Evolutionary conservation across 352 stramenopile genomes (phyloP), one percentile per base, ranked within the genome.

Genomic region (Blastocystis sp.): DNA sequence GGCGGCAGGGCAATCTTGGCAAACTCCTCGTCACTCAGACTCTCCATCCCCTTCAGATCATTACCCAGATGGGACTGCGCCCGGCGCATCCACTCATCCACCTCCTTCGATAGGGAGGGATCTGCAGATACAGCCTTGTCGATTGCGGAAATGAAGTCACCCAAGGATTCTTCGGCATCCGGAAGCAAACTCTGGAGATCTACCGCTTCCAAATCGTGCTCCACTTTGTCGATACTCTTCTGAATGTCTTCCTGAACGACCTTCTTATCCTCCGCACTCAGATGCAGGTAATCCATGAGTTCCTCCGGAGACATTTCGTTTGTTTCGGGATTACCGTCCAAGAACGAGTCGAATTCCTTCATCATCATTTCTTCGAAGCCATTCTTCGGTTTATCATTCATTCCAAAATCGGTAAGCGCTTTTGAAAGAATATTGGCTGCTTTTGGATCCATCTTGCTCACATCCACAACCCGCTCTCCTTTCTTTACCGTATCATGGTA

Each of bases 1-100:
- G 74, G 74, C 24, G 74, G 74, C 3, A 64, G 24, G 34, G 74
- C 74, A n/a, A 84, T 17, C 1, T 21, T 14, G 6, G 34, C 59
- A 69, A 84, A 84, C 54, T 84, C 74, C 34, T 66, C 74, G 21
- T 84, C 74, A 24, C 74, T 84, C 10, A 84, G 57, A 57, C 54
- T 48, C 52, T 84, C 74, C 74, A 84, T 84, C 6, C 48, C 21
- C 54, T 64, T 45, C 52, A 84, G 24, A 69, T 84, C 74, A 2
- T 68, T 59, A 57, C 74, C 74, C n/a, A 70, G 34, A 4, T 64
- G 28, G 14, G 34, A 17, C 45, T n/a, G 34, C 61, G 48, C 60
- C 34, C 54, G 38, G 40, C 54, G 2, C 3, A 84, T 70, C 74
- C 74, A 84, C 1, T 68, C 52, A 10, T 69, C 60, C 21, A 70